Evolutionary conservation across 805 yeast species (phyloP).

Genomic region (Pichia heedii): DNA sequence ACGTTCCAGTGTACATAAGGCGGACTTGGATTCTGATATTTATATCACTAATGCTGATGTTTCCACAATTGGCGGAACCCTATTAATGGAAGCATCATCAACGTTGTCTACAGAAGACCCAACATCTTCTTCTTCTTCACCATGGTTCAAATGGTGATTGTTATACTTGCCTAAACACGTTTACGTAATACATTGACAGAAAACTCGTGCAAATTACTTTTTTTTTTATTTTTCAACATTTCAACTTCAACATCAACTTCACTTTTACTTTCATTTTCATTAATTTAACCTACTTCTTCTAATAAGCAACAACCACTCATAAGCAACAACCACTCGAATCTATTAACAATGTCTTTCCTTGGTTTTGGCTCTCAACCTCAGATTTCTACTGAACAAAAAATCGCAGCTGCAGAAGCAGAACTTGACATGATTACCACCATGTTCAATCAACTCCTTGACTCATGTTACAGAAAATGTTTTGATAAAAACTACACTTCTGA

Average conservation of each 20-base stretch:
- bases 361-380: slow-evolving; percentile 71
- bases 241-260: neutral
- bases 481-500: slow-evolving; percentile 57
- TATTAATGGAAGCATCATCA: slow-evolving; percentile 51
- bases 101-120: neutral
- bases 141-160: neutral
- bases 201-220: neutral
- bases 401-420: slow-evolving; percentile 92
- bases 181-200: neutral
- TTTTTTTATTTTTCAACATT: neutral
- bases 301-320: too few relatives aligned
- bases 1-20: slow-evolving; percentile 35
- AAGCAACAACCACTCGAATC: too few relatives aligned
- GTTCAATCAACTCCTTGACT: slow-evolving; percentile 85
- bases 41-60: slow-evolving; percentile 43
- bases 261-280: neutral
- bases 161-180: too few relatives aligned
- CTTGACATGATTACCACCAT: slow-evolving; percentile 95
- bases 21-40: slow-evolving; percentile 24
- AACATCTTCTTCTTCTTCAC: neutral
- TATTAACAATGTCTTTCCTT: slow-evolving; percentile 59
- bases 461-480: slow-evolving; percentile 85
- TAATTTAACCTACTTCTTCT: too few relatives aligned
- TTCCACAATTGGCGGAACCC: slow-evolving; percentile 42
- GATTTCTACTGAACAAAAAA: slow-evolving; percentile 63